Conservation (phyloP, 768 basidiomycete genomes). For the Flagelloscypha sp. region DNA sequence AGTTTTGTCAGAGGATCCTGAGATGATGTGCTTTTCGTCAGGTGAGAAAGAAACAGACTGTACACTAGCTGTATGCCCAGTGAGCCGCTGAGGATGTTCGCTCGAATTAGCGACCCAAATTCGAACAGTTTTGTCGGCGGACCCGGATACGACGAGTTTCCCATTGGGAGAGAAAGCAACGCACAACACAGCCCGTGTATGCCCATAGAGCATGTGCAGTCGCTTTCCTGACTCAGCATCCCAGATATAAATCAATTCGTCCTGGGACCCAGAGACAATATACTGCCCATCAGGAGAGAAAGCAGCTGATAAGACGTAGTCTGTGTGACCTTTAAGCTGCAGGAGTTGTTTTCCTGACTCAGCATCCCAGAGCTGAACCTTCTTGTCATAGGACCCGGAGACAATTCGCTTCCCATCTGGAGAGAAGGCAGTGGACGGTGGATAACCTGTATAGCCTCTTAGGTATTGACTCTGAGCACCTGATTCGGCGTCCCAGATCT, state of each 20-base stretch:
- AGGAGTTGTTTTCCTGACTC: background rate
- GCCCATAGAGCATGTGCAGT: no score
- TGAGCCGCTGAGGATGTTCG: conserved; percentile 44
- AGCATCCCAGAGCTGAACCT: background rate
- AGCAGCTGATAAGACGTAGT: background rate
- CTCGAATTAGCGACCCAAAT: conserved; percentile 55
- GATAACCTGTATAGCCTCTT: conserved; percentile 45
- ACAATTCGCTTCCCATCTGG: conserved; percentile 2
- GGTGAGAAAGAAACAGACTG: conserved; percentile 1
- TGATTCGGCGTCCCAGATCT: conserved; percentile 12
- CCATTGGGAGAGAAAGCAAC: conserved; percentile 78
- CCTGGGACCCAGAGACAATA: conserved; percentile 1
- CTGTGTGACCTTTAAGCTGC: background rate
- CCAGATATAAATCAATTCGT: conserved; percentile 1
- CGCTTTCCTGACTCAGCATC: no score
- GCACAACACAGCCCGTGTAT: conserved; percentile 50
- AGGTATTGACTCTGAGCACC: conserved; percentile 42
- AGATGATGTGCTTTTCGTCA: conserved; percentile 1
- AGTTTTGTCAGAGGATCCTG: conserved; percentile 2
- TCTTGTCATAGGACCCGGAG: conserved; percentile 2
- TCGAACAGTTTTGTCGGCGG: conserved; percentile 61
- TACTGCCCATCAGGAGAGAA: conserved; percentile 4
- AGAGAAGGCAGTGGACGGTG: no score
- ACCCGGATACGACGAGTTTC: conserved; percentile 79
- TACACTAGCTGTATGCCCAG: background rate